A percentile compares a stretch with the other conserved stretches of the same genome.
These are phyloP conservation scores for Salix koriyanagi DNA, from an alignment of 345 rosid species.

Conservation along the genomic window DNA sequence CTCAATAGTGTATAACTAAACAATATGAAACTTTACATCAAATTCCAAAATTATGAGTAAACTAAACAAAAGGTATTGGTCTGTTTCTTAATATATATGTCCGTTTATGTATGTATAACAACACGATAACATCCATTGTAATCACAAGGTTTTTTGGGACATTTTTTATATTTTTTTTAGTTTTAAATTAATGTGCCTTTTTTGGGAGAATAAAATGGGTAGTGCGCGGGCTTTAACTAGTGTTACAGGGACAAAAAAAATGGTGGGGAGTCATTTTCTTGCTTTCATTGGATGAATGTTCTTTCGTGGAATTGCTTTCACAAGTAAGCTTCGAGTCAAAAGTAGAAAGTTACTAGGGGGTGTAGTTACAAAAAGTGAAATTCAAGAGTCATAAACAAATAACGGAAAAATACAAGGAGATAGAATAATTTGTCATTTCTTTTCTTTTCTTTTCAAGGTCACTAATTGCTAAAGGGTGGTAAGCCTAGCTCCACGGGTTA, in stretches of 20 bases:
- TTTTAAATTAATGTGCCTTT: not conserved
- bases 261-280: conserved; percentile 29
- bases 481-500: too few species aligned
- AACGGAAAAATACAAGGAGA: too few species aligned
- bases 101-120: conserved; percentile 32
- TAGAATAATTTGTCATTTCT: too few species aligned
- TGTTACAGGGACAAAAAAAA: not conserved
- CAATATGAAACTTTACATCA: too few species aligned
- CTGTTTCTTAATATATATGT: not conserved
- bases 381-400: too few species aligned
- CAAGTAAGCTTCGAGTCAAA: conserved; percentile 38
- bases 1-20: too few species aligned
- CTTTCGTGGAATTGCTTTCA: conserved; percentile 32
- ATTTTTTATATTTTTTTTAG: not conserved
- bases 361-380: too few species aligned
- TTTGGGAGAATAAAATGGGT: not conserved
- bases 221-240: not conserved
- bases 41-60: too few species aligned
- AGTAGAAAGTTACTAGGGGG: not conserved
- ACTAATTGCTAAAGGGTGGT: too few species aligned
- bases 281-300: conserved; percentile 6
- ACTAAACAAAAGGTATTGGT: too few species aligned
- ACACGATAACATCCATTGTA: conserved; percentile 29
- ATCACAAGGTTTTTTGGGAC: conserved; percentile 8
- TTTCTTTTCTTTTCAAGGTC: too few species aligned